Evolutionary conservation across 495 filamentous ascomycete species (phyloP).

Genomic region (Xanthoparmelia taractica): DNA sequence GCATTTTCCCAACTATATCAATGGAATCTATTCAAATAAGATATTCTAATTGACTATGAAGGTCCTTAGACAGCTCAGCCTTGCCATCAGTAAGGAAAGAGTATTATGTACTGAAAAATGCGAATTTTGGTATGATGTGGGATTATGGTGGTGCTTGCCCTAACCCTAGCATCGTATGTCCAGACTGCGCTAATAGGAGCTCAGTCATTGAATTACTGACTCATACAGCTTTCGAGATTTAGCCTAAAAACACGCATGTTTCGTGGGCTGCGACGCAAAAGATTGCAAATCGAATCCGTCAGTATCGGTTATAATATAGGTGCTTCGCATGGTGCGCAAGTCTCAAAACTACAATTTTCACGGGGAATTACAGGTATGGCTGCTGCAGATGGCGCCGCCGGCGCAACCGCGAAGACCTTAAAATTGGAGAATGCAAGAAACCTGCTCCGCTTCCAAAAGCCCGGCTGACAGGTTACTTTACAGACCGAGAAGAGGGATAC

Average conservation of each 20-base stretch:
- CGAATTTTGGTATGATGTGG: too few species aligned
- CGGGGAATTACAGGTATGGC: conserved; percentile 36
- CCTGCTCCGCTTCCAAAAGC: conserved; percentile 27
- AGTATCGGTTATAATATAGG: neutral
- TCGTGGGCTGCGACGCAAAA: neutral
- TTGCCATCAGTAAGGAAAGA: too few species aligned
- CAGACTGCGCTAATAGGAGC: too few species aligned
- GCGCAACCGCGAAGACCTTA: conserved; percentile 55
- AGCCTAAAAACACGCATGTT: conserved; percentile 4
- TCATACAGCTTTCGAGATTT: neutral
- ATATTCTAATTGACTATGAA: too few species aligned
- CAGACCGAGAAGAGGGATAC: conserved; percentile 91
- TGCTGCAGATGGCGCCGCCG: conserved; percentile 38
- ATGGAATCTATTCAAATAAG: too few species aligned
- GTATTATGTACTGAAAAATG: too few species aligned
- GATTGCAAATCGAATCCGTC: neutral
- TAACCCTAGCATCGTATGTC: too few species aligned
- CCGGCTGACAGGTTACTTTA: conserved; percentile 21
- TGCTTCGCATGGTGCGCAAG: neutral
- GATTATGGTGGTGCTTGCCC: too few species aligned
- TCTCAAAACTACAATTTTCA: conserved; percentile 6
- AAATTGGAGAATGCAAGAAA: conserved; percentile 62
- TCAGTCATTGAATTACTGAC: neutral
- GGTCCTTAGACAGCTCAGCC: too few species aligned
- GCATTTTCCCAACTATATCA: too few species aligned